These are phyloP conservation scores for Trichoderma lentiforme DNA, from an alignment of 2,329 filamentous ascomycete species.

Conservation along the genomic window DNA sequence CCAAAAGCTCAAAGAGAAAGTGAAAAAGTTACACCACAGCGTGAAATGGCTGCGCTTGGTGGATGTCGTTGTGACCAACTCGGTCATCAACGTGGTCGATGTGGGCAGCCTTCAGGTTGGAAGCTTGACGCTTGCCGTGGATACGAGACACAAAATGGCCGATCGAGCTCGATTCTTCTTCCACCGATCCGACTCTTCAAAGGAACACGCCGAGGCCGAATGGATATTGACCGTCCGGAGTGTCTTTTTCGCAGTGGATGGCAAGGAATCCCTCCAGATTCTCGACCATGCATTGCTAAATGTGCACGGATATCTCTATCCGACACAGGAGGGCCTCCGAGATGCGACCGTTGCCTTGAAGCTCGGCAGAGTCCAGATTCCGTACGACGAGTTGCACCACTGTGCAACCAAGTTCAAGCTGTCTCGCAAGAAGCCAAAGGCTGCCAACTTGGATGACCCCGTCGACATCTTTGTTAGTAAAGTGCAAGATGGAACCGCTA, in stretches of 20 bases:
- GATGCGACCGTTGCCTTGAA: constrained; percentile 91
- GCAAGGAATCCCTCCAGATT: constrained; percentile 79
- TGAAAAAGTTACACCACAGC: constrained; percentile 82
- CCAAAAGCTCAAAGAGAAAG: constrained; percentile 73
- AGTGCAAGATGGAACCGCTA: constrained; percentile 60
- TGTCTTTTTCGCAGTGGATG: constrained; percentile 82
- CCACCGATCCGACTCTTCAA: constrained; percentile 60
- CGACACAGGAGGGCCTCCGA: constrained; percentile 78
- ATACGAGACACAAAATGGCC: constrained; percentile 87
- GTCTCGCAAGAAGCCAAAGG: constrained; percentile 34
- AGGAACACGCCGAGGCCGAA: constrained; percentile 71
- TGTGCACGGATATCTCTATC: constrained; percentile 85
- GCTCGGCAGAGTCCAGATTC: constrained; percentile 83
- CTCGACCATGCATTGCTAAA: constrained; percentile 86
- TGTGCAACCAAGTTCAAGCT: constrained; percentile 57
- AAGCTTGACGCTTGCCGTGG: constrained; percentile 79
- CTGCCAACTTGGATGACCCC: constrained; percentile 39
- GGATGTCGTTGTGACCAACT: constrained; percentile 81
- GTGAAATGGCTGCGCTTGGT: constrained; percentile 87
- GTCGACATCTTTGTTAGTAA: constrained; percentile 68
- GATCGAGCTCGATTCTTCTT: constrained; percentile 87
- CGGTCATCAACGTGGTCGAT: constrained; percentile 70
- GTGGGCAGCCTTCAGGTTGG: constrained; percentile 84
- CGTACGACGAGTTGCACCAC: constrained; percentile 76
- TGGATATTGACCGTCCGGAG: constrained; percentile 88